Evolutionary conservation across 2,329 filamentous ascomycete genomes (phyloP), one percentile per base, ranked within the genome.

Genomic region (Cadophora malorum): DNA sequence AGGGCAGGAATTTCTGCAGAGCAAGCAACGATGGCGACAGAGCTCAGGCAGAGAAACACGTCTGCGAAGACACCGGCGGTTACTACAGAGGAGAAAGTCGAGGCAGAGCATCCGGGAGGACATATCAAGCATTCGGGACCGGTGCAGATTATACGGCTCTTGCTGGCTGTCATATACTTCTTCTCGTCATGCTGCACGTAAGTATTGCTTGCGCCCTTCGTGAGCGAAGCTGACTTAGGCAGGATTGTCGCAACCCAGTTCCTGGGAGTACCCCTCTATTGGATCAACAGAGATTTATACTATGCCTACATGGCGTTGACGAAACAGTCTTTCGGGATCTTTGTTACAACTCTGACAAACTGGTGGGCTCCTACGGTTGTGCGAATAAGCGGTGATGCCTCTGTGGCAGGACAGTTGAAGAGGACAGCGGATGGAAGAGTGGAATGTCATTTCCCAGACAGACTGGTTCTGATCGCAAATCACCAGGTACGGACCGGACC

Each of bases 311-410:
- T 97, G 88, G 89, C 92, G 50, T 86, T 93, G 78, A 96, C 93
- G 12, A 97, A 97, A 79, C 88, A 92, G 76, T 92, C 88, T 1
- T 96, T 96, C 78, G 92, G 91, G 47, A 85, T 96, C 19, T 81
- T 93, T 55, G 89, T 90, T 70, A 94, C 91, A 23, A 91, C 90
- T 55, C 88, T 95, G 83, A 96, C 92, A 16, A 88, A 95, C 75
- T 92, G 92, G 83, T 97, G 92, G 90, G 90, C 91, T n/a, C 92
- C 93, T 3, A 96, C 92, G 0, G 86, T 89, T 4, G 90, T 97
- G 65, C 86, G 92, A 65, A 91, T 97, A 74, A 96, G 92, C 77
- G 93, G 93, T 52, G 93, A 97, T 79, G 88, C 86, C 63, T 93
- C 90, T 33, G 91, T 97, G 71, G 85, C 88, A 8, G 91, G 88